Percentiles rank a stretch among this genome's conserved stretches.
Conservation (phyloP, 805 yeast genomes). For the Candida berthetii region DNA sequence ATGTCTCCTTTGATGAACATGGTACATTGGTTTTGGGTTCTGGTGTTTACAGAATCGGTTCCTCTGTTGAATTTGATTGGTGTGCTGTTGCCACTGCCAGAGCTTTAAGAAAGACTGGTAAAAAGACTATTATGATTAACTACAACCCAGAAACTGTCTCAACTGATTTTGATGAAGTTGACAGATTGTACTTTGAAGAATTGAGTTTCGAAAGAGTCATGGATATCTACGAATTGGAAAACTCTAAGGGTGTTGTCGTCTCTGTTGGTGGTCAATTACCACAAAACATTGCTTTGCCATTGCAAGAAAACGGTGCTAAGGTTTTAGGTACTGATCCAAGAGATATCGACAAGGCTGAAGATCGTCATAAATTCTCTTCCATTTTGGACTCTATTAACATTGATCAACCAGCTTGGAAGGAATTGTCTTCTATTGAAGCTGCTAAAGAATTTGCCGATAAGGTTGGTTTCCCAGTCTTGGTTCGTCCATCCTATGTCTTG, state of each 20-base stretch:
- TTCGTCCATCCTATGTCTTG: constrained; percentile 94
- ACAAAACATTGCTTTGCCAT: constrained; percentile 86
- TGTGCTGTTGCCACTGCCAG: constrained; percentile 98
- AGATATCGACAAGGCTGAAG: constrained; percentile 96
- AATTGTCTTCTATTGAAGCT: constrained; percentile 77
- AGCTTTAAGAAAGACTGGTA: constrained; percentile 81
- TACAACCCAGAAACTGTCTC: constrained; percentile 98
- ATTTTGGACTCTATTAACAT: constrained; percentile 88
- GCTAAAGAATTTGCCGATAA: constrained; percentile 80
- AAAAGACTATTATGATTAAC: constrained; percentile 92
- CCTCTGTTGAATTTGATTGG: constrained; percentile 99
- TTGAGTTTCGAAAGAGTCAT: constrained; percentile 91
- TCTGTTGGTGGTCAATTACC: constrained; percentile 98
- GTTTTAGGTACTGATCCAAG: constrained; percentile 92
- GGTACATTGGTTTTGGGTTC: constrained; percentile 96
- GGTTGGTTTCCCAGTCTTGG: constrained; percentile 93
- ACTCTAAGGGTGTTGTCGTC: constrained; percentile 85
- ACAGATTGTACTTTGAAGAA: constrained; percentile 94
- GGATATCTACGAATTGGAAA: constrained; percentile 94
- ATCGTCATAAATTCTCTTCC: constrained; percentile 95
- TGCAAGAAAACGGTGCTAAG: constrained; percentile 78
- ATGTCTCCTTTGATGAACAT: constrained; percentile 78
- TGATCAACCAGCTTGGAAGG: constrained; percentile 98
- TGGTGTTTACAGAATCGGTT: constrained; percentile 98
- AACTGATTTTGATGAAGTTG: constrained; percentile 97